Base-by-base conservation (phyloP, 164 flowering plant species). In the Umbellularia californica region DNA sequence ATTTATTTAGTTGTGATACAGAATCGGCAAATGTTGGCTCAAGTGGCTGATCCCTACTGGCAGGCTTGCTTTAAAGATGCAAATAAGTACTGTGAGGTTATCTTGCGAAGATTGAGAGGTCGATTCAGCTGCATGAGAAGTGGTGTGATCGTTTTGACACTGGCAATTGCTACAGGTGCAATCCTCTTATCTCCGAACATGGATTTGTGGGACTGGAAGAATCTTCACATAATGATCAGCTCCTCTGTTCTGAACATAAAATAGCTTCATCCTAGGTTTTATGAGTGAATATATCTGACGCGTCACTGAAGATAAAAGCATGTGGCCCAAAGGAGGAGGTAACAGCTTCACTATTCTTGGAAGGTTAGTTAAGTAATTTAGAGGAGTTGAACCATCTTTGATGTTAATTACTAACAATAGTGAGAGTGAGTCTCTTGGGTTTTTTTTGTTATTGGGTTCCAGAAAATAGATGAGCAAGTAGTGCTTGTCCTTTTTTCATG, bases 31-130 rank as follows among this genome's bases (percentile, higher is more conserved):
- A 92, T 83, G 14, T 74, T 88, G 84, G 76, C 73, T 9, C 72
- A 79, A 47, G 87, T 13, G 5, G 19, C 60, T 3, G 87, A 85
- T 77, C 75, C 70, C 27, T 78, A 79, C 60, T 81, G 51, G 20
- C 81, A 76, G 30, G 81, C 85, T 58, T 72, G 75, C 35, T 65
- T 86, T 75, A 88, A 84, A 78, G 90, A 88, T 11, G 90, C 93
- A 11, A 92, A 95, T 84, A 92, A 95, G 84, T 84, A 83, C 75
- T 90, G 92, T 79, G 92, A 90, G 75, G 68, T 76, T 22, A 64
- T 93, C 2, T 50, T 86, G 79, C 86, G 89, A 72, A 82, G 78
- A 80, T 12, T 86, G 3, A 83, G 89, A 1, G 80, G 85, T 10
- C 79, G 90, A 60, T 75, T 76, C 71, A 88, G 93, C 15, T 95